Evolutionary conservation across 345 rosid genomes (phyloP).

Genomic region (Boechera retrofracta): DNA sequence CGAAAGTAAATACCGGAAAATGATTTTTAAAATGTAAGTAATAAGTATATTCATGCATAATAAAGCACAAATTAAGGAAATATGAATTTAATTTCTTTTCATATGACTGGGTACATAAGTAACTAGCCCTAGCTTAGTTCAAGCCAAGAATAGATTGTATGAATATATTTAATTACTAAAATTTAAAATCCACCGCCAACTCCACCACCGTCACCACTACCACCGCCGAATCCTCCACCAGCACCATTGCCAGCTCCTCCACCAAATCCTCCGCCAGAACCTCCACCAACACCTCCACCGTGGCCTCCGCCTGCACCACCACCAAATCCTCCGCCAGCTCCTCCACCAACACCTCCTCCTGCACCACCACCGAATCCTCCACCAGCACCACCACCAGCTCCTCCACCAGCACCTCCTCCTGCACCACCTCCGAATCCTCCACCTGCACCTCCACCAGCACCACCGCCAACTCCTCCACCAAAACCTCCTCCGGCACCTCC

Average conservation of each 20-base stretch:
- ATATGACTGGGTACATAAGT: slow-evolving; percentile 35
- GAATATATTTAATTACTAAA: slow-evolving; percentile 11
- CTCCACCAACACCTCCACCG: slow-evolving; percentile 34
- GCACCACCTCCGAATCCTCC: slow-evolving; percentile 25
- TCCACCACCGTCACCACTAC: slow-evolving; percentile 37
- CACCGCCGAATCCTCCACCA: slow-evolving; percentile 43
- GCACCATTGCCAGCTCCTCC: slow-evolving; percentile 42
- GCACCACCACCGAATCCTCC: slow-evolving; percentile 27
- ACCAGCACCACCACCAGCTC: slow-evolving; percentile 1
- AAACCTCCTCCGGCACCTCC: slow-evolving; percentile 9
- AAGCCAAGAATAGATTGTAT: slow-evolving; percentile 28
- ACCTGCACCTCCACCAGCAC: slow-evolving; percentile 7
- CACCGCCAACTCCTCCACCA: neutral
- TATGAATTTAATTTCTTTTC: slow-evolving; percentile 24
- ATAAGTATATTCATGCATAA: slow-evolving; percentile 5
- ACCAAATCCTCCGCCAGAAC: slow-evolving; percentile 31
- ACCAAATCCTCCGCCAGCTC: slow-evolving; percentile 37
- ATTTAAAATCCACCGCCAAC: slow-evolving; percentile 38
- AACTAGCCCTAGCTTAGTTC: slow-evolving; percentile 34
- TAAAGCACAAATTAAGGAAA: slow-evolving; percentile 1
- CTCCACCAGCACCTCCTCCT: slow-evolving; percentile 16
- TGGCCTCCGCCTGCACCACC: slow-evolving; percentile 38
- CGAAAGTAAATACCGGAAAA: neutral
- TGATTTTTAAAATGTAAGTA: neutral
- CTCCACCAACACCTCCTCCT: slow-evolving; percentile 3